Conservation (phyloP, 208 protist genomes). For the Leishmania aethiopica region DNA sequence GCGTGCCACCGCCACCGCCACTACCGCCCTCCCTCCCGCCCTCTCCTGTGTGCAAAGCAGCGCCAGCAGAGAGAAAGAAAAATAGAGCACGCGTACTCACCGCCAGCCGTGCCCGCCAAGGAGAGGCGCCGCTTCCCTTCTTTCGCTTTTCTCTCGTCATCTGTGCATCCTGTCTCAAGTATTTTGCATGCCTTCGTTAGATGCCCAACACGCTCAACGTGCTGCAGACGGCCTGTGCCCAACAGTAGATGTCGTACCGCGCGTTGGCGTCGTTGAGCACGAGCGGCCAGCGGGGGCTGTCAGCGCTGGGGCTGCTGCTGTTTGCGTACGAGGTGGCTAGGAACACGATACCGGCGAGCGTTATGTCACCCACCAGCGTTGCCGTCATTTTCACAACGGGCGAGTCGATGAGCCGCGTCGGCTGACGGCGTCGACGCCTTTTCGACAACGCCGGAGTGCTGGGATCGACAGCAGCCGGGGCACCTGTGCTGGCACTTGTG, state of each 20-base stretch:
- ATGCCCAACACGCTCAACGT: conserved; percentile 1
- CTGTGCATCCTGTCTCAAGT: neutral
- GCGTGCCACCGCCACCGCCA: neutral
- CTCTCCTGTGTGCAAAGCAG: neutral
- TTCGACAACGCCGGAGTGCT: neutral
- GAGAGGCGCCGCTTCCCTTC: neutral
- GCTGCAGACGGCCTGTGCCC: conserved; percentile 14
- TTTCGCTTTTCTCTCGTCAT: neutral
- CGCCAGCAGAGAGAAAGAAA: neutral
- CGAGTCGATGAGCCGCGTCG: neutral
- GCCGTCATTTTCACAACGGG: conserved; percentile 1
- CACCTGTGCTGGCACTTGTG: neutral
- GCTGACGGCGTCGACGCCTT: neutral
- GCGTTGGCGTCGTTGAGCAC: conserved; percentile 11
- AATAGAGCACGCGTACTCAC: neutral
- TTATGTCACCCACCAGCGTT: conserved; percentile 13
- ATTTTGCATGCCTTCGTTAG: neutral
- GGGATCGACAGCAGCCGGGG: neutral
- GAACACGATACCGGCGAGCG: conserved; percentile 14
- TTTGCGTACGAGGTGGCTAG: conserved; percentile 12
- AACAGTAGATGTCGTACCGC: conserved; percentile 30
- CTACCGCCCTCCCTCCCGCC: neutral
- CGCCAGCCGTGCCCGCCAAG: neutral
- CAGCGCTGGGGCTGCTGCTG: neutral
- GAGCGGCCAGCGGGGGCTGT: conserved; percentile 3